Evolutionary conservation across 1,284 basidiomycete genomes (phyloP), one percentile per base, ranked within the genome.

Genomic region (Tylopilus orsonianus): DNA sequence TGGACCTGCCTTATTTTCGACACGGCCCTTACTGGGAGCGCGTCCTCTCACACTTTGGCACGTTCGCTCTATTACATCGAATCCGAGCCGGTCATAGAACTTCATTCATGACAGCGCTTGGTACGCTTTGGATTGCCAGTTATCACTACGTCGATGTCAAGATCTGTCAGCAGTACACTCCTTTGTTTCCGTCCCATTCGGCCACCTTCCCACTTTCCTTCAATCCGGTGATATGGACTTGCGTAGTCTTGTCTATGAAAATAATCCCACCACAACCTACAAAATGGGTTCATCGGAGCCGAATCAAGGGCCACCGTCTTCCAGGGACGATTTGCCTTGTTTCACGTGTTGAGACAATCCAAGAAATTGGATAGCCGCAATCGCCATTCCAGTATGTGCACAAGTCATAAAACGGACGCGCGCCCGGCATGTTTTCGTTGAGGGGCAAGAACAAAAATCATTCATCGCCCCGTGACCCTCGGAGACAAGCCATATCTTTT

Each of bases 381-480:
- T n/a, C 19, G 18, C 49, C 44, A 55, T 26, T 13, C 36, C 20
- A 24, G 3, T 13, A 39, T 13, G 8, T 14, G 22, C 7, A 10
- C n/a, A 10, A 23, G 4, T 30, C 10, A 1, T n/a, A n/a, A n/a
- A n/a, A 5, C 20, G 14, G 20, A 35, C 8, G 5, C 9, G 38
- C 55, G 9, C 22, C 67, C 68, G 68, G 48, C 67, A 71, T 66
- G 10, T 65, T 43, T 52, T 72, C 71, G 40, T 73, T 71, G 19
- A 72, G 45, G 36, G 61, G 58, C 7, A 72, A 50, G 38, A n/a
- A n/a, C 72, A 72, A 2, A 67, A 71, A 37, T 70, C 67, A 33
- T 64, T 64, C 67, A 71, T 74, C 1, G 65, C 42, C 1, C 66
- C 60, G 36, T 74, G 74, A 37, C 65, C 57, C 54, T 72, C 73